A percentile compares a stretch with the other conserved stretches of the same genome.
These are phyloP conservation scores for Monosporascus sp. DNA, from an alignment of 2,329 filamentous ascomycete species.

Conservation along the genomic window DNA sequence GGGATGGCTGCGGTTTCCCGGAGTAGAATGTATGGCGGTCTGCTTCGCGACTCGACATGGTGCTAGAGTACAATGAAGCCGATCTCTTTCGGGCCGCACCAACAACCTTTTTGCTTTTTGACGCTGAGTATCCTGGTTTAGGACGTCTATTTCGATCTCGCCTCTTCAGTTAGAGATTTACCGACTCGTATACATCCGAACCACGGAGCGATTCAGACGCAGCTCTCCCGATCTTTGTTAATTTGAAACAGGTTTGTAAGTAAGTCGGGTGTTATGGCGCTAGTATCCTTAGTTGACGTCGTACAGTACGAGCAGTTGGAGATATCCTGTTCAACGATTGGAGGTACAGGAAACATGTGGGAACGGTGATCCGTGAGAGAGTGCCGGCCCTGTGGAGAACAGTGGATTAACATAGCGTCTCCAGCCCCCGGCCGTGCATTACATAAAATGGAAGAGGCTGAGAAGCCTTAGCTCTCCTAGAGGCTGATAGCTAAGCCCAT, in stretches of 20 bases:
- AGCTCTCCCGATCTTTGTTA: neutral
- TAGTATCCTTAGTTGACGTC: too few species aligned
- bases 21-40: slow-evolving; percentile 69
- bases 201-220: neutral
- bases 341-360: neutral
- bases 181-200: slow-evolving; percentile 5
- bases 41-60: slow-evolving; percentile 16
- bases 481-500: neutral
- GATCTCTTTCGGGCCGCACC: neutral
- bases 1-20: slow-evolving; percentile 60
- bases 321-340: neutral
- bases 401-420: neutral
- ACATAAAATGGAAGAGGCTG: neutral
- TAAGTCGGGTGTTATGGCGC: too few species aligned
- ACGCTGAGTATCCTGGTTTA: too few species aligned
- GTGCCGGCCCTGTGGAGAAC: neutral
- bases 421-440: neutral
- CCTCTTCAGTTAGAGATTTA: neutral
- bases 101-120: neutral
- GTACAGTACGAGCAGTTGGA: too few species aligned
- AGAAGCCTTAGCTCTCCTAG: too few species aligned
- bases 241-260: too few species aligned
- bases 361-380: too few species aligned
- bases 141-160: too few species aligned
- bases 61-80: slow-evolving; percentile 1